Conservation (phyloP, 345 rosid species). For the Citrus mangshanensis region DNA sequence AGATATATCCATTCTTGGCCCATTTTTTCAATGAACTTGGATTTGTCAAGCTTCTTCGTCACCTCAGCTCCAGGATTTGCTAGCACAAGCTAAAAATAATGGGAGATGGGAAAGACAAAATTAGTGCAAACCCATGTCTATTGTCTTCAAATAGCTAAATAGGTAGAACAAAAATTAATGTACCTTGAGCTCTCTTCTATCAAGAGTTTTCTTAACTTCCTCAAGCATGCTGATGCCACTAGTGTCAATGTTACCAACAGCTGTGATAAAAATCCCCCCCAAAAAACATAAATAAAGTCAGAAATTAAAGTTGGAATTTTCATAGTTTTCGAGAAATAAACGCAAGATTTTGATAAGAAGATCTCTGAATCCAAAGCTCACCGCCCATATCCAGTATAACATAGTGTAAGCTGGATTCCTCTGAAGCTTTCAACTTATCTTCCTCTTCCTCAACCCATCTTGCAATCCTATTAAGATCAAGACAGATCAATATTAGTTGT, state of each 20-base stretch:
- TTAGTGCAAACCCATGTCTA: background rate
- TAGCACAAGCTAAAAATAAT: conserved; percentile 48
- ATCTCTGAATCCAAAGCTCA: conserved; percentile 9
- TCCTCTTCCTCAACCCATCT: conserved; percentile 90
- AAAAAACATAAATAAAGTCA: background rate
- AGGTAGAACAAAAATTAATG: background rate
- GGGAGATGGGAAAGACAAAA: background rate
- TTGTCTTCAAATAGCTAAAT: background rate
- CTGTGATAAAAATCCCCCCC: conserved; percentile 26
- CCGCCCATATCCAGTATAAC: conserved; percentile 74
- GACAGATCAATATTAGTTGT: background rate
- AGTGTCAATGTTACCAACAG: conserved; percentile 88
- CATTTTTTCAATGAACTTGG: conserved; percentile 55
- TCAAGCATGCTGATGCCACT: conserved; percentile 98
- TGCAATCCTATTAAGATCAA: conserved; percentile 39
- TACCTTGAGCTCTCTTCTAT: conserved; percentile 71
- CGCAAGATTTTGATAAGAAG: background rate
- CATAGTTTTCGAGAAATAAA: background rate
- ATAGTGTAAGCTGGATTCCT: conserved; percentile 54
- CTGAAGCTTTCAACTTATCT: conserved; percentile 49
- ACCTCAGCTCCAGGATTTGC: conserved; percentile 94
- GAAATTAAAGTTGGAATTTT: background rate
- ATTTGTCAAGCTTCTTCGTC: conserved; percentile 79
- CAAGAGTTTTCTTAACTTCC: conserved; percentile 52
- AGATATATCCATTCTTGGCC: conserved; percentile 81